A percentile compares a stretch with the other conserved stretches of the same genome.
These are phyloP conservation scores for Penicillium capsulatum DNA, from an alignment of 2,329 filamentous ascomycete genomes.

Conservation along the genomic window DNA sequence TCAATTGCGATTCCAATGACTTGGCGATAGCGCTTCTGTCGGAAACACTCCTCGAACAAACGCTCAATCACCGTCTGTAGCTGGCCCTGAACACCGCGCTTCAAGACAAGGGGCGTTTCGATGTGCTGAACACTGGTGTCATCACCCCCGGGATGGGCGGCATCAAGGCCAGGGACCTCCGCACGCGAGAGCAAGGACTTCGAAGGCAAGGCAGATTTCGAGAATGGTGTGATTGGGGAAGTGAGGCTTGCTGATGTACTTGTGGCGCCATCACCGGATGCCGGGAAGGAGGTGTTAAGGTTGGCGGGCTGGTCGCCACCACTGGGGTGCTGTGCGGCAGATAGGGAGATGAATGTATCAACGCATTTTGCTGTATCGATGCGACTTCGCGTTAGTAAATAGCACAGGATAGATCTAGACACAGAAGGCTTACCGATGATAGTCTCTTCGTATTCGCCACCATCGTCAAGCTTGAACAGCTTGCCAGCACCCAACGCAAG, in stretches of 20 bases:
- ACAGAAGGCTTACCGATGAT: constrained; percentile 66
- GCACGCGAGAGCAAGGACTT: constrained; percentile 91
- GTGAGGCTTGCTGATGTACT: constrained; percentile 64
- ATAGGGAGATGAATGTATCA: constrained; percentile 90
- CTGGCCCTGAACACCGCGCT: constrained; percentile 70
- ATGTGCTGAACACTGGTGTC: constrained; percentile 53
- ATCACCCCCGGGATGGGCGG: constrained; percentile 53
- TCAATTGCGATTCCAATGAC: constrained; percentile 96
- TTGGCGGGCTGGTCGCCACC: constrained; percentile 56
- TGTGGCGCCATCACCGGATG: constrained; percentile 60
- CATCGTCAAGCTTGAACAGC: constrained; percentile 85
- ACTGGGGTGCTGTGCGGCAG: constrained; percentile 55
- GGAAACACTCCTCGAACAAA: constrained; percentile 85
- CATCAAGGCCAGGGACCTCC: constrained; percentile 59
- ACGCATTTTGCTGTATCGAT: constrained; percentile 70
- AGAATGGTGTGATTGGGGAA: constrained; percentile 92
- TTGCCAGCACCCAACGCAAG: constrained; percentile 94
- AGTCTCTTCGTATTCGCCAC: constrained; percentile 96
- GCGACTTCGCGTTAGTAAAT: constrained; percentile 7
- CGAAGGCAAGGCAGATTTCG: constrained; percentile 84
- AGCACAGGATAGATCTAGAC: background rate
- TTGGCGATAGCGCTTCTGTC: constrained; percentile 82
- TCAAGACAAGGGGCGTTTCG: constrained; percentile 61
- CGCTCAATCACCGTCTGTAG: constrained; percentile 81
- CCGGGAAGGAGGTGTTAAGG: constrained; percentile 74